Conservation (phyloP, 2,329 filamentous ascomycete genomes). For the Endocalyx cinctus region DNA sequence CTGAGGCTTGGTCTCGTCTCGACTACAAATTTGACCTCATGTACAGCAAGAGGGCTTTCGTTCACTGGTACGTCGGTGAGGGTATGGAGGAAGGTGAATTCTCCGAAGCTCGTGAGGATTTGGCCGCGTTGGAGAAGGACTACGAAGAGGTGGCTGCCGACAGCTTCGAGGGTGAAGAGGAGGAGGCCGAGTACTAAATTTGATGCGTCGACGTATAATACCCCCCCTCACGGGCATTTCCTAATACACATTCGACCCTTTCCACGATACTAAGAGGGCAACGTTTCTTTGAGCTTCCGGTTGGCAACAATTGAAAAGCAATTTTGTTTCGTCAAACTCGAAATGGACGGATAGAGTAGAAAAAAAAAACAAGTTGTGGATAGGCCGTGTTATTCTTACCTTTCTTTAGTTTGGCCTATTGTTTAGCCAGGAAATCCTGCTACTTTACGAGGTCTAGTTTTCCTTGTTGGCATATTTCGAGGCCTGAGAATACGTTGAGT, state of each 20-base stretch:
- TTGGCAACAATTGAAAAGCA: too few species aligned
- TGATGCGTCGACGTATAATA: conserved; percentile 24
- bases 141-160: conserved; percentile 82
- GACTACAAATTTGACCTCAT: conserved; percentile 75
- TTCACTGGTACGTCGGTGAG: conserved; percentile 80
- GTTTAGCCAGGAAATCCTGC: too few species aligned
- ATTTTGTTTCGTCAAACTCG: too few species aligned
- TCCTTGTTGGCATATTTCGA: too few species aligned
- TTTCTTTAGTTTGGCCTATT: too few species aligned
- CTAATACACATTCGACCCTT: too few species aligned
- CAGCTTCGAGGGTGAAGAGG: conserved; percentile 60
- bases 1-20: conserved; percentile 67
- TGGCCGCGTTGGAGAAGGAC: conserved; percentile 80
- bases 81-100: conserved; percentile 93
- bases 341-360: conserved; percentile 6
- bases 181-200: conserved; percentile 73
- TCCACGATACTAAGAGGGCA: too few species aligned
- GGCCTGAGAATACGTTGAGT: too few species aligned
- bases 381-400: too few species aligned
- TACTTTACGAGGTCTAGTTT: too few species aligned
- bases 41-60: conserved; percentile 74
- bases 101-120: conserved; percentile 79
- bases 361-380: too few species aligned
- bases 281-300: conserved; percentile 9
- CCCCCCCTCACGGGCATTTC: too few species aligned